Evolutionary conservation across 2,329 filamentous ascomycete species (phyloP), one percentile per base, ranked within the genome.

Genomic region (Cladosporium sp.): DNA sequence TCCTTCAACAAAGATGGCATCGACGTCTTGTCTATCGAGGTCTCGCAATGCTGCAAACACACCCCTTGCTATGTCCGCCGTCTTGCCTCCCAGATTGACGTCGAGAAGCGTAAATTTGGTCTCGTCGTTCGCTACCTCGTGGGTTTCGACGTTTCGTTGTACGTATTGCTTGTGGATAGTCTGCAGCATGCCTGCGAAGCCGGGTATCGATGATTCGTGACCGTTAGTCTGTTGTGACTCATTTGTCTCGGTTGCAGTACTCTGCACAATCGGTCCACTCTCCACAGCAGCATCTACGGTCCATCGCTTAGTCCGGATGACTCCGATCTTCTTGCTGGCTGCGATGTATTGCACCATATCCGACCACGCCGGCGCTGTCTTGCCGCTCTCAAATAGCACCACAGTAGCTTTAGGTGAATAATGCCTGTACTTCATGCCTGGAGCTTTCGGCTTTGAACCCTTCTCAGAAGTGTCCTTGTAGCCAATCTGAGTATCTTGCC

Each of bases 351-450:
- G 64, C 24, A 62, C 58, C 2, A 75, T 48, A 15, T 74, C 69
- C 3, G 69, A 65, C 2, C 60, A 42, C 3, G 67, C 42, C 4
- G 60, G 64, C 62, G 20, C 74, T 61, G 25, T 70, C 63, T 1
- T 64, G 2, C 75, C 78, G 28, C 82, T 74, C 70, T 96, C 90
- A 69, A 91, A 96, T 8, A 70, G 55, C 15, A 70, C 57, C 17
- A 99, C 92, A 45, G 81, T 85, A 1, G 94, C 95, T 71, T 87
- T 90, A 1, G 94, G 94, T 42, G 92, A 96, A 69, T 99, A 99
- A 71, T 99, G 94, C 70, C 94, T 90, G 72, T 99, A 99, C 75
- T 99, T 99, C 94, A 99, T 99, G 1, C 94, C 94, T 0, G 94
- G 94, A 0, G 94, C 94, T 57, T 90, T 81, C 0, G 94, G 94